Percentiles rank a stretch among this genome's conserved stretches.
phyloP scores from a whole-genome alignment of 2,329 filamentous ascomycete species.

The Teratosphaeria zuluensis region DNA sequence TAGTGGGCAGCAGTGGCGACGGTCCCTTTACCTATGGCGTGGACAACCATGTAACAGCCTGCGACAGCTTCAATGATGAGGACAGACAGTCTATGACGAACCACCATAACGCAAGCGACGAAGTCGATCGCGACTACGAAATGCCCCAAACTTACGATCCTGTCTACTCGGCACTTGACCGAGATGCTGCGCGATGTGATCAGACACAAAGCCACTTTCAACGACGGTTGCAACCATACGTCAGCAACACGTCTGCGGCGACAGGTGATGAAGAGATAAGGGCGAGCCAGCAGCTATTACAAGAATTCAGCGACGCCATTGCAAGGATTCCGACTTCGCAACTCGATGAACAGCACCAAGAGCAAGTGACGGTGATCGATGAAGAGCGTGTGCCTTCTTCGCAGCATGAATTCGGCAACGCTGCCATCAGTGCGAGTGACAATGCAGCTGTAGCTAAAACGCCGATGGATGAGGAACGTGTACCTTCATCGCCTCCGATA shows the following conservation, averaged over 20 bases:
- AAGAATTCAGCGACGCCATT: not conserved
- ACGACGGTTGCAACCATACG: not conserved
- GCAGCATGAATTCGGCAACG: not conserved
- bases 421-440: not conserved
- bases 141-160: conserved; percentile 13
- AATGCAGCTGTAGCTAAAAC: not conserved
- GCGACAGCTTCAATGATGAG: not conserved
- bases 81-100: not conserved
- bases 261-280: not conserved
- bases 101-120: conserved; percentile 1
- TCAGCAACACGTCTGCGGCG: conserved; percentile 3
- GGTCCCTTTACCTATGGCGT: not conserved
- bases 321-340: not conserved
- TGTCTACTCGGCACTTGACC: conserved; percentile 13
- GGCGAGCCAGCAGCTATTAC: not conserved
- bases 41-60: not conserved
- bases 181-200: conserved; percentile 13
- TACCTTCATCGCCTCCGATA: conserved; percentile 1
- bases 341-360: not conserved
- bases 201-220: conserved; percentile 10
- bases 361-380: not conserved
- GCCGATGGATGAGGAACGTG: not conserved
- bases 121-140: conserved; percentile 6
- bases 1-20: not conserved
- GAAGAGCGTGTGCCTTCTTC: not conserved